A percentile compares a stretch with the other conserved stretches of the same genome.
These are phyloP conservation scores for Scedosporium minutisporum DNA, from an alignment of 2,329 filamentous ascomycete genomes.

Conservation along the genomic window DNA sequence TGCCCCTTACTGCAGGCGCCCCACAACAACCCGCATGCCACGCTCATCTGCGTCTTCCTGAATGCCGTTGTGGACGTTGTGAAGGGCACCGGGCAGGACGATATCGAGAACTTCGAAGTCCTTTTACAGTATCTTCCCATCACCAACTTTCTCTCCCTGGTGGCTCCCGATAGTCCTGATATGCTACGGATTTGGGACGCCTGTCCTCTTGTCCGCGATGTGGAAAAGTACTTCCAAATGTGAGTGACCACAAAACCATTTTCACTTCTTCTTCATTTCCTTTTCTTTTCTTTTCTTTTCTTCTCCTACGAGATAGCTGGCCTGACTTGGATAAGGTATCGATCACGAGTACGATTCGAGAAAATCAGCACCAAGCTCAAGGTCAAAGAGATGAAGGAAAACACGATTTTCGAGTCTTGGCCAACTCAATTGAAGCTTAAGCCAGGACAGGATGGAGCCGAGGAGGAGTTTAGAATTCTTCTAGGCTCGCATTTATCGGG, in stretches of 20 bases:
- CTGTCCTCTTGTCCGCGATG: background rate
- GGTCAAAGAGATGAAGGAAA: conserved; percentile 13
- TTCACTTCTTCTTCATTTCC: background rate
- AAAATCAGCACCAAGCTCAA: conserved; percentile 18
- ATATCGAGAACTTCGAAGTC: background rate
- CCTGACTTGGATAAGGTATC: background rate
- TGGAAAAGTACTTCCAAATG: background rate
- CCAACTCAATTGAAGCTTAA: background rate
- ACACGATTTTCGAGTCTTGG: background rate
- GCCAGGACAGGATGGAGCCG: background rate
- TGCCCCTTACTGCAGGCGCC: background rate
- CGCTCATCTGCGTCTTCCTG: background rate
- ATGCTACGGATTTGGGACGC: background rate
- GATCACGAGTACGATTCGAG: background rate
- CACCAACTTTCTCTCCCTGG: background rate
- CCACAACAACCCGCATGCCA: background rate
- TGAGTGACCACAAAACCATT: background rate
- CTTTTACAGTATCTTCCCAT: background rate
- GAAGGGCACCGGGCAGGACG: background rate
- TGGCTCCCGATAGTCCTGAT: background rate
- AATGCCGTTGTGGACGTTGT: background rate
- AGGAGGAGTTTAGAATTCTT: background rate
- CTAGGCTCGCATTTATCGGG: background rate
- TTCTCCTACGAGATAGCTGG: background rate
- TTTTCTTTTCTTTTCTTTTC: too few relatives aligned